These are phyloP conservation scores for Blastomyces parvus DNA, from an alignment of 2,329 filamentous ascomycete genomes.

Conservation along the genomic window DNA sequence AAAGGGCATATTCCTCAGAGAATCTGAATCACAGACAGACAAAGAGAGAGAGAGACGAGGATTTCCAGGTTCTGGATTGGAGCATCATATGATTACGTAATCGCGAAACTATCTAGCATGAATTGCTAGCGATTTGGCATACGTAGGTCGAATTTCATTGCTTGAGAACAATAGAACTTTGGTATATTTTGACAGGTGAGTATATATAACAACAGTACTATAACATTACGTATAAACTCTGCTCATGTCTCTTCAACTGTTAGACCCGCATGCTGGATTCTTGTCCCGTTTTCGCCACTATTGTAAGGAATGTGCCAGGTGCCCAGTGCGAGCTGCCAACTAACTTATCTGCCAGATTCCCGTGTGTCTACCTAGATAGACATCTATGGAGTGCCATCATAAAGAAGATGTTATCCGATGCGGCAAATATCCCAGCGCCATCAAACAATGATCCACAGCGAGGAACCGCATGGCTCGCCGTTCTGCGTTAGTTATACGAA, in stretches of 20 bases:
- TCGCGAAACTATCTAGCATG: slow-evolving; percentile 4
- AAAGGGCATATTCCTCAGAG: slow-evolving; percentile 12
- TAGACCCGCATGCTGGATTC: slow-evolving; percentile 17
- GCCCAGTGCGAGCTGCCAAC: no score
- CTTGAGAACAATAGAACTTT: slow-evolving; percentile 6
- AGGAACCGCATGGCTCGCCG: not conserved
- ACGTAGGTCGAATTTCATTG: slow-evolving; percentile 6
- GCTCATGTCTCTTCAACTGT: slow-evolving; percentile 10
- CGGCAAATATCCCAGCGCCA: no score
- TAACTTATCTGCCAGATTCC: no score
- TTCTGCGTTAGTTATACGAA: not conserved
- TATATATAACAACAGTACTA: slow-evolving; percentile 7
- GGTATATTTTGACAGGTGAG: slow-evolving; percentile 8
- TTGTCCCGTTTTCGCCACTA: no score
- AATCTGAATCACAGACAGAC: slow-evolving; percentile 12
- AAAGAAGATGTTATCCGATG: no score
- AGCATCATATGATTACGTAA: slow-evolving; percentile 5
- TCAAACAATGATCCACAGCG: no score
- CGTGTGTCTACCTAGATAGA: no score
- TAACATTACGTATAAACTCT: slow-evolving; percentile 7
- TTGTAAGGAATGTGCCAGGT: no score
- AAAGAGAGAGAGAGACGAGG: not conserved
- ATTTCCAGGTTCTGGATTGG: not conserved
- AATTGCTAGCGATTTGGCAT: slow-evolving; percentile 6
- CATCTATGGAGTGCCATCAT: no score